Conservation (phyloP, 208 protist genomes). For the Acanthamoeba triangularis region DNA sequence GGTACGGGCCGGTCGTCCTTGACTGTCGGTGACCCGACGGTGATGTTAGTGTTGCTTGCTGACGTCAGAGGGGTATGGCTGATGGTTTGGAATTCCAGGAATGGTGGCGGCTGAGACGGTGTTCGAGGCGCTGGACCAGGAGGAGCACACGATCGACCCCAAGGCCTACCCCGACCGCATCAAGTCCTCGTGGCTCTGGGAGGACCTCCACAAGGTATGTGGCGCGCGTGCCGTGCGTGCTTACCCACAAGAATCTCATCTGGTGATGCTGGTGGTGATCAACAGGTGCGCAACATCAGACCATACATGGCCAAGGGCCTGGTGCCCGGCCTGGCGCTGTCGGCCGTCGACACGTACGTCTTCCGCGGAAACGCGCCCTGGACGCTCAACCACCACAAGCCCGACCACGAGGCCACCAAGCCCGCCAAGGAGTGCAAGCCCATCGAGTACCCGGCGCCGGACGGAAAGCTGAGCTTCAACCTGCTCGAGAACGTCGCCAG, state of each 20-base stretch:
- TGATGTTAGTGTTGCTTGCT: no score
- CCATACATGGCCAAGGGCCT: conserved; percentile 95
- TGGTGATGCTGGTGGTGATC: neutral
- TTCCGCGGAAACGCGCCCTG: conserved; percentile 94
- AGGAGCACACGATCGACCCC: conserved; percentile 69
- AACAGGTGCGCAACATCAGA: conserved; percentile 95
- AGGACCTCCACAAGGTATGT: conserved; percentile 93
- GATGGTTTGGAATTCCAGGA: conserved; percentile 45
- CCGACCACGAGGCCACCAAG: conserved; percentile 90
- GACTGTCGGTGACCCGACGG: no score
- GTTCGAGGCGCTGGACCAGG: conserved; percentile 79
- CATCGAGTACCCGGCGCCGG: conserved; percentile 98
- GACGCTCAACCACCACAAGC: conserved; percentile 93
- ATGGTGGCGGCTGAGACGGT: conserved; percentile 93
- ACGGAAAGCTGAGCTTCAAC: conserved; percentile 97
- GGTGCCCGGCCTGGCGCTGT: conserved; percentile 92
- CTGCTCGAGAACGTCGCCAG: conserved; percentile 97
- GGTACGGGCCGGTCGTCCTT: conserved; percentile 80
- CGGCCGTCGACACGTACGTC: conserved; percentile 93
- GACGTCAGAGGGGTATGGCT: neutral
- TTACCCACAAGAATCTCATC: no score
- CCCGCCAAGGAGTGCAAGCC: conserved; percentile 89
- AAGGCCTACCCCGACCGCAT: conserved; percentile 93
- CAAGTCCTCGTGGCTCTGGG: conserved; percentile 95
- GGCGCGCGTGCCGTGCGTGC: neutral